Evolutionary conservation across 2,329 filamentous ascomycete genomes (phyloP).

Genomic region (Alternaria sp.): DNA sequence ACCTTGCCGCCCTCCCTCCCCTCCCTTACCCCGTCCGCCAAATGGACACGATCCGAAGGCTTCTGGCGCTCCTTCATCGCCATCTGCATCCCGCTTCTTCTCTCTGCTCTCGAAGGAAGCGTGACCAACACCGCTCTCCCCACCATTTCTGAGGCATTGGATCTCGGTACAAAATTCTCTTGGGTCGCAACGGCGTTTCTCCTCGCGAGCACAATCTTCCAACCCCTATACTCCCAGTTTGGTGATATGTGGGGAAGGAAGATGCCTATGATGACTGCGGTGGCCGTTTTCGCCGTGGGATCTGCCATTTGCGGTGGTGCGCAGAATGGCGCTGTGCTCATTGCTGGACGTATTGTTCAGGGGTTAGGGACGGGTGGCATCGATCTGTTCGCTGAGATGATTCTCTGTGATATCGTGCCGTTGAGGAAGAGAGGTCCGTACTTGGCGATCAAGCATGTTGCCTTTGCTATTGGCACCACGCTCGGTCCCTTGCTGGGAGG

Average conservation of each 20-base stretch:
- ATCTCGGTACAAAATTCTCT: slow-evolving; percentile 36
- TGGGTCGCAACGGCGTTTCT: slow-evolving; percentile 43
- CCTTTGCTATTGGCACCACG: slow-evolving; percentile 39
- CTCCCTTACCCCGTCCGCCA: slow-evolving; percentile 9
- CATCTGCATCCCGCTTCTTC: slow-evolving; percentile 35
- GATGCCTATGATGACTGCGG: slow-evolving; percentile 46
- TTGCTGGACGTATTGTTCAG: slow-evolving; percentile 65
- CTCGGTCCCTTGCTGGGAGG: slow-evolving; percentile 46
- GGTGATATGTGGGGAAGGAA: slow-evolving; percentile 64
- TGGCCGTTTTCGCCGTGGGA: slow-evolving; percentile 61
- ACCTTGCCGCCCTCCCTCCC: slow-evolving; percentile 17
- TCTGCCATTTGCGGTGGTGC: slow-evolving; percentile 63
- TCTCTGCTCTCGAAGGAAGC: slow-evolving; percentile 48
- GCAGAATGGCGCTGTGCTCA: slow-evolving; percentile 56
- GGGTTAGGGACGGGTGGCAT: slow-evolving; percentile 61
- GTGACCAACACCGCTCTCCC: slow-evolving; percentile 55
- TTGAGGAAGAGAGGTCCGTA: slow-evolving; percentile 57
- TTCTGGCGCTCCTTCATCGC: slow-evolving; percentile 45
- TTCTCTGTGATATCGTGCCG: slow-evolving; percentile 62
- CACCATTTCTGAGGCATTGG: slow-evolving; percentile 46
- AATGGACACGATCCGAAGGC: slow-evolving; percentile 32
- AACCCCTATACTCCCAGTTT: slow-evolving; percentile 62
- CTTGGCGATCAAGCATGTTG: slow-evolving; percentile 39
- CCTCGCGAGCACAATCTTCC: slow-evolving; percentile 54
- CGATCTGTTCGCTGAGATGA: slow-evolving; percentile 57